A percentile compares a stretch with the other conserved stretches of the same genome.
phyloP scores from a whole-genome alignment of 2,329 filamentous ascomycete species.

The Allantophomopsis lycopodina region DNA sequence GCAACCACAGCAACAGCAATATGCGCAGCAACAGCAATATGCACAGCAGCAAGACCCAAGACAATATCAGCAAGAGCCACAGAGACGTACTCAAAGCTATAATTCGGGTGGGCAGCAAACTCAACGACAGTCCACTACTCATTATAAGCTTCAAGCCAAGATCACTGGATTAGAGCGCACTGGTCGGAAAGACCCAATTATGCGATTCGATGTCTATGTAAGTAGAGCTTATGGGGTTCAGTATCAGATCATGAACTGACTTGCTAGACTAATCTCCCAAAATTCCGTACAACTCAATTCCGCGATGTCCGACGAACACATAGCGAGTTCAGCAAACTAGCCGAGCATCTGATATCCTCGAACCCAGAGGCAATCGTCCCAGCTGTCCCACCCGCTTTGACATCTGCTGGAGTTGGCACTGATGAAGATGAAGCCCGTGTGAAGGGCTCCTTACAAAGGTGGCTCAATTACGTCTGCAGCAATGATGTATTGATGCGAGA shows the following conservation, averaged over 20 bases:
- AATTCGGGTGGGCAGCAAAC: conserved; percentile 18
- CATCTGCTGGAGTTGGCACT: conserved; percentile 85
- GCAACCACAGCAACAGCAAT: conserved; percentile 17
- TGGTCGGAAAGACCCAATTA: conserved; percentile 87
- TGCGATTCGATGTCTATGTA: conserved; percentile 96
- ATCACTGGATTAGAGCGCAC: conserved; percentile 87
- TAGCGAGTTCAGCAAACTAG: conserved; percentile 92
- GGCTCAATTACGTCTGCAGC: conserved; percentile 86
- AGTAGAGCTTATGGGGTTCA: conserved; percentile 17
- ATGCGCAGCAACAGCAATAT: conserved; percentile 18
- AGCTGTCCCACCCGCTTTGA: conserved; percentile 86
- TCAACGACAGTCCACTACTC: conserved; percentile 38
- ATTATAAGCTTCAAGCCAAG: conserved; percentile 84
- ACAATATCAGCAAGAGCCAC: too few species aligned
- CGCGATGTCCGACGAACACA: conserved; percentile 92
- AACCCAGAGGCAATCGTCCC: conserved; percentile 93
- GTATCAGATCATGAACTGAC: background rate
- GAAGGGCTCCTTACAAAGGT: conserved; percentile 81
- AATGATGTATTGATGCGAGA: conserved; percentile 90
- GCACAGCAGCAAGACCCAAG: conserved; percentile 2
- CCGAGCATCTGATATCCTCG: conserved; percentile 89
- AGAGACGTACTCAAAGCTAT: conserved; percentile 13
- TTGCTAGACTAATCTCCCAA: conserved; percentile 85
- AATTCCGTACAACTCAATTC: conserved; percentile 95
- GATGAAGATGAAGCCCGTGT: conserved; percentile 89